Evolutionary conservation across 805 yeast species (phyloP), one percentile per base, ranked within the genome.

Genomic region (Candida ortonii): DNA sequence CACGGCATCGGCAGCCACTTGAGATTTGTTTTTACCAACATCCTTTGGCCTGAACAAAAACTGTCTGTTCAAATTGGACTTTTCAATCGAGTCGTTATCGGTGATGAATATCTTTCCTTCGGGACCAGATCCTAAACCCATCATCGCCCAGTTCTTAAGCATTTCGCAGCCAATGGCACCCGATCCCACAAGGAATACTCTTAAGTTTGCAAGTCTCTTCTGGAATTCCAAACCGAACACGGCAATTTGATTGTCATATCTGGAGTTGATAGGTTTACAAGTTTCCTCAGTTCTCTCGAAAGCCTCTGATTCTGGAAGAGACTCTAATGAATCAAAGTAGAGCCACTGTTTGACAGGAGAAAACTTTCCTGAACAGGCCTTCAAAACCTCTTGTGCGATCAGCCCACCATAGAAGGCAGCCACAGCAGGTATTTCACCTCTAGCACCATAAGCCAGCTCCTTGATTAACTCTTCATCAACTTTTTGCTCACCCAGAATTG

Each of bases 141-240:
- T 73, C 74, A 93, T 73, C 5, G 98, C 96, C 97, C 97, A 93
- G 57, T 87, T 89, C 65, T 93, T 93, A 53, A 93, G 71, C 89
- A 93, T 90, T 65, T 93, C 98, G 68, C 98, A 93, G 24, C 98
- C 98, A 68, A 93, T 93, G 13, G 98, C 98, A 58, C 98, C 98
- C 2, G 97, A 73, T 28, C 98, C 98, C 25, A 93, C 98, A 47
- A 93, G 68, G 61, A 93, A 90, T 3, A 89, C 87, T 53, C 78
- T 82, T 44, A 84, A 66, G 60, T 89, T 86, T 23, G 85, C 76
- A 38, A 93, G 65, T 27, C 65, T 67, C 52, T 82, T 77, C 56
- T 87, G 90, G 63, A 76, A 86, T 26, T 76, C 76, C 30, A 73
- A 56, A 40, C 98, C 98, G 50, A 88, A 88, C 1, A 90, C 96